phyloP scores from a whole-genome alignment of 164 flowering plant species.

The Dillenia suffruticosa region DNA sequence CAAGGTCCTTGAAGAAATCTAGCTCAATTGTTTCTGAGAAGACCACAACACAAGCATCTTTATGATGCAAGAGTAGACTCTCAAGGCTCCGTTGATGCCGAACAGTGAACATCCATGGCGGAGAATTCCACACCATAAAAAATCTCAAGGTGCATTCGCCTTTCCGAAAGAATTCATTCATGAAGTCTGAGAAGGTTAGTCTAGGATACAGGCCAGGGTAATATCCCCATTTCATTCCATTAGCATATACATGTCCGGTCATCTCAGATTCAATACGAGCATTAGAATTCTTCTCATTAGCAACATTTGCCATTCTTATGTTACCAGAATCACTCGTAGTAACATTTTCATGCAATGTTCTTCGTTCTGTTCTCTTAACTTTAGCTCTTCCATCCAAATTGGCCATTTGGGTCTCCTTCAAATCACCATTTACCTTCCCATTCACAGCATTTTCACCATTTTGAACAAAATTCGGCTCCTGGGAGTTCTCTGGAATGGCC shows the following conservation, averaged over 20 bases:
- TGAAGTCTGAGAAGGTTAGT: slow-evolving; percentile 65
- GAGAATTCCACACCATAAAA: slow-evolving; percentile 96
- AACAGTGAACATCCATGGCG: slow-evolving; percentile 84
- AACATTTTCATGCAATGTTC: slow-evolving; percentile 33
- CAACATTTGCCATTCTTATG: background rate
- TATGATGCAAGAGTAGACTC: slow-evolving; percentile 72
- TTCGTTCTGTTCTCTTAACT: slow-evolving; percentile 31
- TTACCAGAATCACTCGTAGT: background rate
- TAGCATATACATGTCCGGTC: slow-evolving; percentile 43
- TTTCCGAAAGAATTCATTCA: slow-evolving; percentile 65
- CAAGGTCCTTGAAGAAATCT: slow-evolving; percentile 77
- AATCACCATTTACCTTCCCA: background rate
- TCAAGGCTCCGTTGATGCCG: slow-evolving; percentile 84
- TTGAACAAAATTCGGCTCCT: background rate
- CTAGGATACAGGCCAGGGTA: slow-evolving; percentile 64
- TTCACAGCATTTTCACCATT: background rate
- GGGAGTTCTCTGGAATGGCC: slow-evolving; percentile 7
- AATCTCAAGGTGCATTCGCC: slow-evolving; percentile 63
- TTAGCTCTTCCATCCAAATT: slow-evolving; percentile 10
- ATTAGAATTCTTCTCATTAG: slow-evolving; percentile 7
- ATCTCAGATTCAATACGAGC: slow-evolving; percentile 21
- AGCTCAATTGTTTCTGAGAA: slow-evolving; percentile 93
- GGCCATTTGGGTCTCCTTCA: background rate
- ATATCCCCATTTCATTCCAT: slow-evolving; percentile 91
- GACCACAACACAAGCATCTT: slow-evolving; percentile 81